A percentile compares a stretch with the other conserved stretches of the same genome.
Evolutionary conservation across 257 asterid genomes (phyloP).

Genomic region (Solanum paucissectum): DNA sequence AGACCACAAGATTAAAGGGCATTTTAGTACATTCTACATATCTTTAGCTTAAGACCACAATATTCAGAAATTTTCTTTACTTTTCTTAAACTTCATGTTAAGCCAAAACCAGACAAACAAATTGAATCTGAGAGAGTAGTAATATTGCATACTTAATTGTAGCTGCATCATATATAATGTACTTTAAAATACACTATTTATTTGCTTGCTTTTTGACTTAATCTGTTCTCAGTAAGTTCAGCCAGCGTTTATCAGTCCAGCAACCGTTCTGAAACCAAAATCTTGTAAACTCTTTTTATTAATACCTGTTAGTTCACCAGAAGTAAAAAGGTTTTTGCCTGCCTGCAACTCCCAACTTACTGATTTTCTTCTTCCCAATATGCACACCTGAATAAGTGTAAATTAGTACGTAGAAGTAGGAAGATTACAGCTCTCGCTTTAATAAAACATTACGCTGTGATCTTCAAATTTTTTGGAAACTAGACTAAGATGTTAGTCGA

Average conservation of each 20-base stretch:
- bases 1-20: not conserved
- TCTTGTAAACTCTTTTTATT: not conserved
- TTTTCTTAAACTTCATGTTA: not conserved
- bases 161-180: not conserved
- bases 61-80: not conserved
- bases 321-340: not conserved
- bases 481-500: not conserved
- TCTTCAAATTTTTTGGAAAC: not conserved
- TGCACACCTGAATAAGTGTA: not conserved
- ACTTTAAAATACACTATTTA: not conserved
- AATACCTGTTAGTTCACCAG: not conserved
- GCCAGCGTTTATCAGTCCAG: not conserved
- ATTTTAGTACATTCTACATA: no score
- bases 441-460: not conserved
- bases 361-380: not conserved
- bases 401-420: not conserved
- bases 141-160: not conserved
- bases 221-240: not conserved
- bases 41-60: no score
- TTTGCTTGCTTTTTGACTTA: not conserved
- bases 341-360: not conserved
- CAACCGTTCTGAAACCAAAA: not conserved
- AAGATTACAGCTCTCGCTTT: not conserved
- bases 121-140: not conserved
- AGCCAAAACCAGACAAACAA: not conserved